Base-by-base conservation (phyloP, 176 grass and related monocot species). In the Avena insularis region DNA sequence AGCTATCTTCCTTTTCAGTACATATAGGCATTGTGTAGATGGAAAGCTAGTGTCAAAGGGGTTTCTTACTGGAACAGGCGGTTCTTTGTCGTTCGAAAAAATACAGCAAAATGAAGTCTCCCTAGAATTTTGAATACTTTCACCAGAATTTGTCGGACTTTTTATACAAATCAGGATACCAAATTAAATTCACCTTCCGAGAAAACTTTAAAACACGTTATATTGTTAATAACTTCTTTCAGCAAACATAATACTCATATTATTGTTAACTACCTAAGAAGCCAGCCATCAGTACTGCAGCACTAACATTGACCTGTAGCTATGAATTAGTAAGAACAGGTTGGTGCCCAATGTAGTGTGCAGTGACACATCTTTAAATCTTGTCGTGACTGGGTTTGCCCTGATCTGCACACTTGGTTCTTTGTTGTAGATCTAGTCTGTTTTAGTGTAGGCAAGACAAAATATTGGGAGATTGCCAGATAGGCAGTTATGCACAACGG, bases 1-100 rank as follows among this genome's bases (percentile, higher is more conserved):
- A 89, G 58, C 72, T 80, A 58, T 90, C 76, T 82, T 86, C 60
- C 62, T 64, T 65, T 86, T 70, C 71, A 82, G 78, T 81, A 68
- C 76, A 76, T 85, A 86, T 81, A 90, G 78, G 61, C 17, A 86
- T 76, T 75, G 43, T 81, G 40, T 47, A 85, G 49, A 81, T 67
- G 77, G 69, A 81, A 62, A 73, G 49, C 17, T 81, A 58, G 40
- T 86, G 66, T 19, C 82, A 82, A 86, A 86, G 47, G 57, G 46
- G 9, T 35, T 75, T 74, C 48, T 74, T 38, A 49, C 76, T 21
- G 38, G 38, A 73, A 72, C 47, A 19, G 54, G 33, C 35, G 51
- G 74, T 60, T 73, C 77, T 81, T 85, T 12, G 19, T 78, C 64
- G 29, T 66, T 13, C 2, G 25, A 33, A 66, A 65, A 65, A 66